Base-by-base conservation (phyloP, 345 rosid genomes). In the Rhodamnia argentea region DNA sequence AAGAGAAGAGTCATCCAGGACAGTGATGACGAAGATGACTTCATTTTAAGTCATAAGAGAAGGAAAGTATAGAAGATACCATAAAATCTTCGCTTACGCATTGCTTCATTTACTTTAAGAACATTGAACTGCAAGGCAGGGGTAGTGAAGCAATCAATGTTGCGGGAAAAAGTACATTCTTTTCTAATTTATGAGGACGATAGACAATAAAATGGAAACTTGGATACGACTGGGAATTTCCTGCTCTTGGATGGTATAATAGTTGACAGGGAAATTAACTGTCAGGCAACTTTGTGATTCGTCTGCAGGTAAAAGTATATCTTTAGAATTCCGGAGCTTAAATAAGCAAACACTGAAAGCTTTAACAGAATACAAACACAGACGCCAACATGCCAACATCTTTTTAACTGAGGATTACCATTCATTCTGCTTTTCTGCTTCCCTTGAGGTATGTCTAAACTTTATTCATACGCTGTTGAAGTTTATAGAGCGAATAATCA, bases 41-140 rank as follows among this genome's bases (percentile, higher is more conserved):
- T 95, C 85, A 85, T 89, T 83, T 86, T 90, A 82, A 95, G 95
- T 75, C 88, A 90, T 64, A 97, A 93, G 91, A 95, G 97, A 92
- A 94, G 96, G 88, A 96, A 92, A 93, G 88, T 86, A 89, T 97
- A 92, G 92, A 86, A 87, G 51, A 84, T 81, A 40, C 24, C 13
- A 16, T 64, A 64, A 32, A 32, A 64, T 64, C 24, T 32, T 64
- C 32, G 10, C 16, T 64, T 32, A 64, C 44, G 15, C 78, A 32
- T 64, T 29, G 76, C 76, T 32, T 64, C 76, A 32, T 64, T 64
- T 64, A 64, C 78, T 64, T 32, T 32, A 32, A 64, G 78, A 32
- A 64, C 78, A 32, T 16, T 32, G 44, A 24, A 32, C 78, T 64
- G 78, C 78, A 64, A 64, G 24, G 44, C 78, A 64, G 40, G 44